Evolutionary conservation across 2,329 filamentous ascomycete genomes (phyloP).

Genomic region (Trichoderma oligosporum): DNA sequence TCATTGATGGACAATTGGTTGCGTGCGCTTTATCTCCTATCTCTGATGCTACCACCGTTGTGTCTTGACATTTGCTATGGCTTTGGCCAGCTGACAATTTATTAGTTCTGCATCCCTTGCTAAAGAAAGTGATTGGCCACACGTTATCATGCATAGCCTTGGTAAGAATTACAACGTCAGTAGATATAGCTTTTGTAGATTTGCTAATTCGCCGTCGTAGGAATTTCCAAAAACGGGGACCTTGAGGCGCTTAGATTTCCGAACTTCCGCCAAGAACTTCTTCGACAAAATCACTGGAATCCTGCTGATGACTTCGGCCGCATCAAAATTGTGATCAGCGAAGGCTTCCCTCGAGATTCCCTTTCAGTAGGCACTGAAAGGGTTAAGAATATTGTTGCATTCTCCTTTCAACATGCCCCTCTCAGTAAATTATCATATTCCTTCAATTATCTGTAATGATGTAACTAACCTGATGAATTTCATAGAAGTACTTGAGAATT

Average conservation of each 20-base stretch:
- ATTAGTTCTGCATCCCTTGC: slow-evolving; percentile 53
- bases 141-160: slow-evolving; percentile 44
- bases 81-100: background rate
- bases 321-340: slow-evolving; percentile 72
- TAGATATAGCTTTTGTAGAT: background rate
- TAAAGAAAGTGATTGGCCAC: slow-evolving; percentile 49
- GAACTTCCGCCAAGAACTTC: slow-evolving; percentile 62
- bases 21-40: slow-evolving; percentile 45
- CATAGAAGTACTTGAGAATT: slow-evolving; percentile 64
- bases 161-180: slow-evolving; percentile 30
- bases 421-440: slow-evolving; percentile 48
- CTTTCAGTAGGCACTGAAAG: slow-evolving; percentile 56
- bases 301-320: slow-evolving; percentile 67
- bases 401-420: slow-evolving; percentile 83
- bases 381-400: slow-evolving; percentile 68
- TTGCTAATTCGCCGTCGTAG: slow-evolving; percentile 29
- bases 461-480: background rate
- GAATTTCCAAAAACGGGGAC: slow-evolving; percentile 54
- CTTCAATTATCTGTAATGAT: no score
- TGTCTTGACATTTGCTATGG: no score
- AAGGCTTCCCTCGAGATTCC: slow-evolving; percentile 61
- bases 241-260: slow-evolving; percentile 67
- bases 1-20: slow-evolving; percentile 62
- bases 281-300: slow-evolving; percentile 68
- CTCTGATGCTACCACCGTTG: background rate